phyloP scores from a whole-genome alignment of 2,329 filamentous ascomycete genomes.

The Geoglossum cookeanum region DNA sequence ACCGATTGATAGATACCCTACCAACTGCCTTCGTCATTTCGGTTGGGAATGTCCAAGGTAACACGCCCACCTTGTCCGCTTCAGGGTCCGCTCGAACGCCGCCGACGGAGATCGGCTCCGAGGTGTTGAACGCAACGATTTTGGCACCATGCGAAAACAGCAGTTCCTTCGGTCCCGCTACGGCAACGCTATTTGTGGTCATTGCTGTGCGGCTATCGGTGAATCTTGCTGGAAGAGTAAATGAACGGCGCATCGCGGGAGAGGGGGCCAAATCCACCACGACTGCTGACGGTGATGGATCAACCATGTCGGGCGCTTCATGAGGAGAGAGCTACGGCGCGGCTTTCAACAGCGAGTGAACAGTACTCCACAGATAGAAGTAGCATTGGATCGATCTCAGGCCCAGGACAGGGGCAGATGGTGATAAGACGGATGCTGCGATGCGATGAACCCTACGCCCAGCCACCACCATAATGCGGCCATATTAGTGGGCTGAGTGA shows the following conservation, averaged over 20 bases:
- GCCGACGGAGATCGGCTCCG: constrained; percentile 18
- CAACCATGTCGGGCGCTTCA: constrained; percentile 4
- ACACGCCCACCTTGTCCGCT: constrained; percentile 37
- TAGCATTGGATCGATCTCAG: not conserved
- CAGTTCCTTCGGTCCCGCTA: constrained; percentile 37
- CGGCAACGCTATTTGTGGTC: constrained; percentile 18
- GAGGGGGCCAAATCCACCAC: constrained; percentile 13
- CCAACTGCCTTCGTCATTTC: constrained; percentile 68
- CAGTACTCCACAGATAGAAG: not conserved
- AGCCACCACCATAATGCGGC: not conserved
- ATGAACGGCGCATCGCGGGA: constrained; percentile 23
- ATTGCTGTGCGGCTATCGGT: constrained; percentile 15
- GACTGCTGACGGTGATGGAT: constrained; percentile 9
- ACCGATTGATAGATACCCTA: constrained; percentile 21
- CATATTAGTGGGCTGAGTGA: too few species aligned
- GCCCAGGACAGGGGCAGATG: not conserved
- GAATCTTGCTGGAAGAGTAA: constrained; percentile 27
- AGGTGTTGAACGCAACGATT: constrained; percentile 43
- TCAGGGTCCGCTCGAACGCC: constrained; percentile 15
- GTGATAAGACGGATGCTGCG: not conserved
- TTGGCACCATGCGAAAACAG: constrained; percentile 59
- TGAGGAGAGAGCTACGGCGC: not conserved
- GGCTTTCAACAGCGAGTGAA: not conserved
- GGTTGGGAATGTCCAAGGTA: constrained; percentile 56
- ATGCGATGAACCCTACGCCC: not conserved